Evolutionary conservation across 805 yeast species (phyloP), one percentile per base, ranked within the genome.

Genomic region (Metschnikowia baotianmanensis): DNA sequence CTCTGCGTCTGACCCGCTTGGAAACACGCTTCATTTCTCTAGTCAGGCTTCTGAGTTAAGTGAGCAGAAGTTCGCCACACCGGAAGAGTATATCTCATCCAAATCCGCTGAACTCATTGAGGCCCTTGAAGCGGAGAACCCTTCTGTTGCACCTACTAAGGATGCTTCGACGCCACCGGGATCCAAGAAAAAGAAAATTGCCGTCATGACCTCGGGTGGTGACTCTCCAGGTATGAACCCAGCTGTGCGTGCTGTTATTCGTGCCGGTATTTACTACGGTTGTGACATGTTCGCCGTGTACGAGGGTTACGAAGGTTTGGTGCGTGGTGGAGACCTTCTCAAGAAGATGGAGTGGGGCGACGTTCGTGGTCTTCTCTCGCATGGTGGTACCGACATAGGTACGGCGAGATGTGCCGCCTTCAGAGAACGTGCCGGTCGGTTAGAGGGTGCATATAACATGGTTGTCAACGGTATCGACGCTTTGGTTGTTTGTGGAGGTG

Each of bases 211-310:
- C 5, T 87, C 96, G 1, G 99, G 99, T 54, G 99, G 99, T 65
- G 99, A 93, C 61, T 86, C 98, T 38, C 99, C 95, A 22, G 99
- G 99, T 56, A 93, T 93, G 99, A 88, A 89, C 65, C 91, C 97
- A 4, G 86, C 83, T 20, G 99, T 93, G 6, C 76, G 99, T 48
- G 96, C 98, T 0, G 95, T 93, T 44, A 96, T 91, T 7, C 78
- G 99, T 55, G 80, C 96, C 2, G 96, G 96, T 47, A 87, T 93
- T 49, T 78, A 72, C 69, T 74, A 80, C 43, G 90, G 85, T 13
- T 93, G 98, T 69, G 95, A 89, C 48, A 91, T 89, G 22, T 93
- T 75, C 56, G 97, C 95, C 20, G 80, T 95, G 35, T 83, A 78
- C 61, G 99, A 93, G 67, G 99, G 99, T 47, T 93, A 93, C 71